phyloP scores from a whole-genome alignment of 2,329 filamentous ascomycete genomes.

The Mollisia scopiformis region DNA sequence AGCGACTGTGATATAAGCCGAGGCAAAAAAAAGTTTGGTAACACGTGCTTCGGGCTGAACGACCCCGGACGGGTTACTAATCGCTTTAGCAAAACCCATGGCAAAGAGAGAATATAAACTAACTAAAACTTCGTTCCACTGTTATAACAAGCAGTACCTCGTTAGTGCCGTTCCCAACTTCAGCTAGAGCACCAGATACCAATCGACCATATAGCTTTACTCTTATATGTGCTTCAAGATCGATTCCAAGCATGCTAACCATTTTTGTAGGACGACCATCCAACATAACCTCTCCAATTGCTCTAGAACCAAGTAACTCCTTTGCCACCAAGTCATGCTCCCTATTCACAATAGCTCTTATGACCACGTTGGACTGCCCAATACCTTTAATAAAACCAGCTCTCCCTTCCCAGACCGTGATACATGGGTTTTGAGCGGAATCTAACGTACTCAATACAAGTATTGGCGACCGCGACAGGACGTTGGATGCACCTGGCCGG shows the following conservation, averaged over 20 bases:
- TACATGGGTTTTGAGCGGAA: slow-evolving; percentile 68
- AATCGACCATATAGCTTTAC: slow-evolving; percentile 75
- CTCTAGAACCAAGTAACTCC: slow-evolving; percentile 56
- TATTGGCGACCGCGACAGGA: slow-evolving; percentile 65
- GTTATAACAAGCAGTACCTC: slow-evolving; percentile 60
- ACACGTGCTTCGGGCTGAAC: slow-evolving; percentile 1
- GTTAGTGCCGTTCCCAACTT: slow-evolving; percentile 19
- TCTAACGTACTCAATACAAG: slow-evolving; percentile 76
- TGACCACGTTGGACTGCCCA: slow-evolving; percentile 62
- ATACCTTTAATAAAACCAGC: slow-evolving; percentile 67
- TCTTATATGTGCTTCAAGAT: slow-evolving; percentile 68
- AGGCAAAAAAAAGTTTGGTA: background rate
- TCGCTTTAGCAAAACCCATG: background rate
- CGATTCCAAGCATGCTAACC: slow-evolving; percentile 63
- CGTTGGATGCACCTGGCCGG: slow-evolving; percentile 58
- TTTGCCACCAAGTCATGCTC: slow-evolving; percentile 70
- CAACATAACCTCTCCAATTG: slow-evolving; percentile 41
- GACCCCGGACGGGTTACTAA: slow-evolving; percentile 5
- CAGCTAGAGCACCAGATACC: slow-evolving; percentile 61
- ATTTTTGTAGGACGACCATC: slow-evolving; percentile 48
- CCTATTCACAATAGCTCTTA: slow-evolving; percentile 62
- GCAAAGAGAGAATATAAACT: background rate
- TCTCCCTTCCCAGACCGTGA: slow-evolving; percentile 75
- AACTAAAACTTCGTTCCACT: slow-evolving; percentile 69
- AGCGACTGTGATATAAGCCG: slow-evolving; percentile 4